Conservation (phyloP, 2,329 filamentous ascomycete genomes). For the Lasiodiplodia theobromae region DNA sequence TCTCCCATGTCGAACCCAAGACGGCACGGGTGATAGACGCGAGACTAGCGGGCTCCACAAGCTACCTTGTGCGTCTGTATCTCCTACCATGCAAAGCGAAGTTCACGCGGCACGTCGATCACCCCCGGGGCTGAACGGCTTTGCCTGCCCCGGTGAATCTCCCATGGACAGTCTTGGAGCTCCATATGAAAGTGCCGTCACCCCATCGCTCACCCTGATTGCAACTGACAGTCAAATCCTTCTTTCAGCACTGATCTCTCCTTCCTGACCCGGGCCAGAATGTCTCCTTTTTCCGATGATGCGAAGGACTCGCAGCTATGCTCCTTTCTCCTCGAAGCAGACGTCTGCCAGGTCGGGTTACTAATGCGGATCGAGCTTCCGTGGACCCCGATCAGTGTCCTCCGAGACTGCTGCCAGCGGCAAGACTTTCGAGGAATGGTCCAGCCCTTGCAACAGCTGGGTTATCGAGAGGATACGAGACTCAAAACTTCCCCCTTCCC, state of each 20-base stretch:
- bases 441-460: background rate
- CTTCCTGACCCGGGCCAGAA: background rate
- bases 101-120: background rate
- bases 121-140: background rate
- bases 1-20: background rate
- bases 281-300: background rate
- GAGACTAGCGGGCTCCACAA: background rate
- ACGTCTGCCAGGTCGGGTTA: background rate
- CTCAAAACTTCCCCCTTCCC: background rate
- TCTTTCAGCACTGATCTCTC: background rate
- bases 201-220: too few relatives aligned
- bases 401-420: background rate
- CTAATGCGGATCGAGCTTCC: background rate
- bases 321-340: background rate
- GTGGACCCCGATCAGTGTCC: background rate
- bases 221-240: too few relatives aligned
- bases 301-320: background rate
- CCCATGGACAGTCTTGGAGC: background rate
- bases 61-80: background rate
- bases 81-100: constrained; percentile 1
- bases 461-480: background rate
- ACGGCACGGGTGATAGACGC: background rate
- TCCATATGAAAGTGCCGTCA: background rate
- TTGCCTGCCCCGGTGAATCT: background rate
- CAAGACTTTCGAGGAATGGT: background rate